phyloP scores from a whole-genome alignment of 176 grass and related monocot species.

The Pontederia paniculata region DNA sequence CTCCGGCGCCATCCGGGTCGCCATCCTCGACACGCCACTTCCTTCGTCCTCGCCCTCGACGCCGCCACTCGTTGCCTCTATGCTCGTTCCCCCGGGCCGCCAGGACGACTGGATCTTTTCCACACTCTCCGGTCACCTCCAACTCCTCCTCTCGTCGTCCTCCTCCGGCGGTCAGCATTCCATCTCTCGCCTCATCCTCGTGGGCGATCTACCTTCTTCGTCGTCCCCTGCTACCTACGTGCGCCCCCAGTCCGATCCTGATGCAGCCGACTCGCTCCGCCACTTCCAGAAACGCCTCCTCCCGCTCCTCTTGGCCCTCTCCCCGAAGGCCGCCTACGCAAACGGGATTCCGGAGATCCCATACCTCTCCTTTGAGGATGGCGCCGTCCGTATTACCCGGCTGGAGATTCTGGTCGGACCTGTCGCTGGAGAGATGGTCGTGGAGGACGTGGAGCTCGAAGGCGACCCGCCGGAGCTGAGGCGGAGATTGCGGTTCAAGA shows the following conservation, averaged over 20 bases:
- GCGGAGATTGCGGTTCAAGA: constrained; percentile 69
- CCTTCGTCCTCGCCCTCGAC: neutral
- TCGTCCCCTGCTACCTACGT: constrained; percentile 26
- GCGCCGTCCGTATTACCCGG: constrained; percentile 30
- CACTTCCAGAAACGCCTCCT: no score
- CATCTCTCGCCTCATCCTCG: constrained; percentile 49
- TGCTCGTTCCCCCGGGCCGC: constrained; percentile 52
- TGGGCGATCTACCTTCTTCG: constrained; percentile 29
- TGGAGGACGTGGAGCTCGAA: constrained; percentile 67
- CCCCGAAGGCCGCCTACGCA: constrained; percentile 42
- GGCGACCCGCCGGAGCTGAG: constrained; percentile 19
- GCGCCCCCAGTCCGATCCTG: constrained; percentile 21
- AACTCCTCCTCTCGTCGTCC: constrained; percentile 49
- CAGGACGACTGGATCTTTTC: constrained; percentile 91
- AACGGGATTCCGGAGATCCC: constrained; percentile 40
- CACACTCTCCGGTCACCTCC: constrained; percentile 58
- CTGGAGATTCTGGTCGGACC: constrained; percentile 34
- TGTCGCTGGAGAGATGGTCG: constrained; percentile 57
- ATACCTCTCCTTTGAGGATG: constrained; percentile 69
- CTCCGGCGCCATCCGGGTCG: constrained; percentile 37
- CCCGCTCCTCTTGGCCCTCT: constrained; percentile 60
- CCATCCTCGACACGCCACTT: constrained; percentile 57
- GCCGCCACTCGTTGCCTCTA: constrained; percentile 22
- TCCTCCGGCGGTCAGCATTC: constrained; percentile 20
- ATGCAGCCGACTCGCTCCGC: no score